Evolutionary conservation across 495 filamentous ascomycete species (phyloP).

Genomic region (Antarctomyces pellizariae): DNA sequence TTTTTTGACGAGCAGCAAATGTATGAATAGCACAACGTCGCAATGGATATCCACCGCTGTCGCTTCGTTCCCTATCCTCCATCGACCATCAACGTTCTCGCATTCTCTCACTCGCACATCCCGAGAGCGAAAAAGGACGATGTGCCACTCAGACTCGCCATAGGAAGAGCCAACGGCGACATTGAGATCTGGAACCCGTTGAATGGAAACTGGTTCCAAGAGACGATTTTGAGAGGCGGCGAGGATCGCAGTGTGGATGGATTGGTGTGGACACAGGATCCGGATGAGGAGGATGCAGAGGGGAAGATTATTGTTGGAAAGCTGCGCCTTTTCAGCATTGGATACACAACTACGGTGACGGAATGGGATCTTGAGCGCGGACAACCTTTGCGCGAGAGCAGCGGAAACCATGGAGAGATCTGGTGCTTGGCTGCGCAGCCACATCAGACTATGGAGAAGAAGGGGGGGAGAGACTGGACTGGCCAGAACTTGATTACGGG

Average conservation of each 20-base stretch:
- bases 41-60: conserved; percentile 91
- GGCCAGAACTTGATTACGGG: conserved; percentile 67
- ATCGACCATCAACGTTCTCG: conserved; percentile 78
- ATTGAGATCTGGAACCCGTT: conserved; percentile 97
- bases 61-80: conserved; percentile 91
- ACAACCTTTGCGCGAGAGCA: conserved; percentile 51
- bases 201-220: conserved; percentile 70
- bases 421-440: conserved; percentile 94
- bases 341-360: conserved; percentile 73
- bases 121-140: conserved; percentile 27
- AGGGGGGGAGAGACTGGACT: conserved; percentile 9
- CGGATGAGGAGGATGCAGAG: conserved; percentile 37
- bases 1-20: neutral
- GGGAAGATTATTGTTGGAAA: conserved; percentile 40
- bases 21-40: too few relatives aligned
- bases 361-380: conserved; percentile 82
- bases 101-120: conserved; percentile 65
- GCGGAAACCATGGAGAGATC: conserved; percentile 84
- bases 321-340: conserved; percentile 85
- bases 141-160: conserved; percentile 42
- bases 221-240: conserved; percentile 63
- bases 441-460: conserved; percentile 9
- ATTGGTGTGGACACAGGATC: conserved; percentile 78
- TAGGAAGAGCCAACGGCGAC: conserved; percentile 85
- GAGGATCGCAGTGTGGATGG: conserved; percentile 75